Percentiles rank a stretch among this genome's conserved stretches.
Evolutionary conservation across 768 basidiomycete species (phyloP).

Genomic region (Collybiopsis luxurians): DNA sequence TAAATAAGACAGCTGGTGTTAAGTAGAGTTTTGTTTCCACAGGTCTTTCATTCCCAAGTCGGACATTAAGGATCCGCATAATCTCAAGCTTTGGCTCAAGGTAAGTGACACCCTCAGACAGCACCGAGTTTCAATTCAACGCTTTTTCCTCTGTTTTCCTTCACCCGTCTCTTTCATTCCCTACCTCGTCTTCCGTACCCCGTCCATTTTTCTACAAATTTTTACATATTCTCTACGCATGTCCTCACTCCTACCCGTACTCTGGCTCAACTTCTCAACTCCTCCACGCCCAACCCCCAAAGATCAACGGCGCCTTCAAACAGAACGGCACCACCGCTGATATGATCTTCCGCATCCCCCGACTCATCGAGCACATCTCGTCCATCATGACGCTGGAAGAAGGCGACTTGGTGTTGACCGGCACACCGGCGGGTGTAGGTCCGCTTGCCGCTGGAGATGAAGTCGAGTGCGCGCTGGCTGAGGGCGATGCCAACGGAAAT

Average conservation of each 20-base stretch:
- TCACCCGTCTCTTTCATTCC: background rate
- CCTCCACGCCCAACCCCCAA: background rate
- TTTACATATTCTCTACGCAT: background rate
- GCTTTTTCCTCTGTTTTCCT: too few relatives aligned
- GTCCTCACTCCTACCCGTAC: background rate
- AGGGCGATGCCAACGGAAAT: too few relatives aligned
- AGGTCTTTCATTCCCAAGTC: slow-evolving; percentile 83
- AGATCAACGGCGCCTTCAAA: slow-evolving; percentile 83
- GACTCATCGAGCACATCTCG: slow-evolving; percentile 86
- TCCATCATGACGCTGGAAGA: slow-evolving; percentile 92
- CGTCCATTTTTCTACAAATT: background rate
- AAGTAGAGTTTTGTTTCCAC: background rate
- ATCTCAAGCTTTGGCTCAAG: slow-evolving; percentile 75
- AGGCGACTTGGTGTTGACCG: slow-evolving; percentile 88
- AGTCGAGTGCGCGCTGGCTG: slow-evolving; percentile 69
- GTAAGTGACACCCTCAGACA: slow-evolving; percentile 40
- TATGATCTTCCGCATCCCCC: slow-evolving; percentile 92
- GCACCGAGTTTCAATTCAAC: too few relatives aligned
- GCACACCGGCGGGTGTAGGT: slow-evolving; percentile 91
- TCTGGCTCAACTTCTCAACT: too few relatives aligned
- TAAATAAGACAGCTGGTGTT: too few relatives aligned
- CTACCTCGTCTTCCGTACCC: background rate
- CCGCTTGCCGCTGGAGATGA: slow-evolving; percentile 72
- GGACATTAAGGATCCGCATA: slow-evolving; percentile 64
- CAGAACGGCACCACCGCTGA: slow-evolving; percentile 84